Evolutionary conservation across 2,329 filamentous ascomycete species (phyloP), one percentile per base, ranked within the genome.

Genomic region (Cadophora gregata): DNA sequence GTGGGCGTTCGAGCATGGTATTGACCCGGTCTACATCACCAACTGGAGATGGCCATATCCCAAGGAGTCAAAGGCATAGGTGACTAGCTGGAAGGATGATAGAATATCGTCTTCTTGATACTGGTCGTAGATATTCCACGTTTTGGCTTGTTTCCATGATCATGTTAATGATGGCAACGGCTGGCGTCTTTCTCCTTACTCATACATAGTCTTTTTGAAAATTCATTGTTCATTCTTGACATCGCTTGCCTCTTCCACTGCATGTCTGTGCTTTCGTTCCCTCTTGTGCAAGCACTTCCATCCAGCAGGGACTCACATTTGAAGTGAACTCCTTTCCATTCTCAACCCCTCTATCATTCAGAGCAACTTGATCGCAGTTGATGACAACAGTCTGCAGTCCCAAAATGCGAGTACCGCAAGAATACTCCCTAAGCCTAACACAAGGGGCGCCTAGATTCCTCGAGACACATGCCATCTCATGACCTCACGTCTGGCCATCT

Each of bases 1-100:
- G 66, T 83, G 86, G 76, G 90, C 90, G 0, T 93, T 87, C 73
- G 89, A 92, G 80, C 83, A 84, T 59, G 91, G 91, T 24, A 79
- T 92, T 72, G 91, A 94, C 78, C 89, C 90, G 0, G 67, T 67
- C 1, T 69, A 70, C 21, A 71, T 77, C 55, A 67, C 68, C 0
- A 67, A 71, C 12, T 77, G 75, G 75, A 70, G 47, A 21, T 77
- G 75, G 75, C 75, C 75, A 6, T 74, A 69, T 65, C 65, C 55
- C 62, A 70, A 66, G 65, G 47, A 36, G 9, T 58, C 51, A 61
- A 70, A 66, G 65, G 53, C 27, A 8, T 62, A 62, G 42, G 33
- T 19, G 47, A 42, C 16, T 6, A 48, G 10, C n/a, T 10, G 10
- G 1, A 59, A 25, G 1, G 16, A 24, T 31, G 59, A 53, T 19